Percentiles rank a stretch among this genome's conserved stretches.
phyloP scores from a whole-genome alignment of 139 green algal genomes.

The Chlamydomonas schloesseri region DNA sequence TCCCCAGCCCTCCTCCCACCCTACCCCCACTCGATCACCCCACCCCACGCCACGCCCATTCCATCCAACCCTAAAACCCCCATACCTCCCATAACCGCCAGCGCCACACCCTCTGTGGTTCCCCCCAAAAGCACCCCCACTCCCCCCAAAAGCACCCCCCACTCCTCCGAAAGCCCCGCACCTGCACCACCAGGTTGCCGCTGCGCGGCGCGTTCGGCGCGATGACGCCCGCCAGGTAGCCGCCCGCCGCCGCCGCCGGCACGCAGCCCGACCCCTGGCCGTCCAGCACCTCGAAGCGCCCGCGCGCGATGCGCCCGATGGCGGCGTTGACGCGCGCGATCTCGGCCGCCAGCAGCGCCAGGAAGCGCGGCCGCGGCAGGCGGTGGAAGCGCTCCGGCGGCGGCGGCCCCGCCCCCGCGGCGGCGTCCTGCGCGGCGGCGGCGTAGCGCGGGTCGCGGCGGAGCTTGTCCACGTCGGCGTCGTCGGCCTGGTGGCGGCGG shows the following conservation, averaged over 20 bases:
- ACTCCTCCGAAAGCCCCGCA: too few relatives aligned
- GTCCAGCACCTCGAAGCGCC: constrained; percentile 54
- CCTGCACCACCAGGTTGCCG: neutral
- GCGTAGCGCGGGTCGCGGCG: constrained; percentile 41
- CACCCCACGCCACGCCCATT: too few relatives aligned
- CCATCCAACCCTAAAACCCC: too few relatives aligned
- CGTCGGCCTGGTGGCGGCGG: constrained; percentile 43
- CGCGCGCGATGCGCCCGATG: constrained; percentile 41
- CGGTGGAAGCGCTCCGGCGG: constrained; percentile 51
- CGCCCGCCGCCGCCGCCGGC: constrained; percentile 1
- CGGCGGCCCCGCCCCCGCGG: constrained; percentile 12
- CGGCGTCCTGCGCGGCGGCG: constrained; percentile 22
- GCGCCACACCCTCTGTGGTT: too few relatives aligned
- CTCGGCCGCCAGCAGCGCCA: constrained; percentile 59
- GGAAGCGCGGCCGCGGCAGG: constrained; percentile 59
- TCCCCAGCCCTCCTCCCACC: too few relatives aligned
- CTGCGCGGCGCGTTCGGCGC: neutral
- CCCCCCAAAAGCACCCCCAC: too few relatives aligned
- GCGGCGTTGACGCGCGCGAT: constrained; percentile 58
- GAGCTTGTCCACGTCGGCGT: constrained; percentile 55
- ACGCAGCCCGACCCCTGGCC: constrained; percentile 28
- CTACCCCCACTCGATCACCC: too few relatives aligned
- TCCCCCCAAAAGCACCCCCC: too few relatives aligned
- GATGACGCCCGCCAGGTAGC: constrained; percentile 50
- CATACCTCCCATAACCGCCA: too few relatives aligned